Evolutionary conservation across 2,329 filamentous ascomycete genomes (phyloP), one percentile per base, ranked within the genome.

Genomic region (Fusarium pseudonygamai): DNA sequence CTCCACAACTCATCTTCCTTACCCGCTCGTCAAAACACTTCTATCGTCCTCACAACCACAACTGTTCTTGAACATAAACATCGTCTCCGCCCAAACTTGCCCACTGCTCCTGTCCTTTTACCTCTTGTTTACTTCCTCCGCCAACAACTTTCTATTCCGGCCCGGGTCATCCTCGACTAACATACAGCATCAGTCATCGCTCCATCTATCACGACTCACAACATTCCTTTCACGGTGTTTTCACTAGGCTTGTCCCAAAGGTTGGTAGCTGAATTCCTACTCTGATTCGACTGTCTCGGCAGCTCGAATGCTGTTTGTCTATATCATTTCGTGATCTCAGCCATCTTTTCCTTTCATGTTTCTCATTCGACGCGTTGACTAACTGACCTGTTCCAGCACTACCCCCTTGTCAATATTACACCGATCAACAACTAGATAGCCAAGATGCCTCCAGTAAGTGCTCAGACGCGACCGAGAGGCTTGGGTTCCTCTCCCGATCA

Each of bases 361-460:
- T 42, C 49, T 39, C 47, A 52, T 45, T 70, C 47, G 76, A 79
- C 77, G 77, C 77, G 77, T 79, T 70, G 37, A 67, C 76, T 78
- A 60, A 78, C 75, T 46, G 9, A 18, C 46, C 45, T 60, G 45
- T 53, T 46, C 40, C 55, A 78, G 75, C 71, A 55, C 57, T 49
- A 60, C 56, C 69, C 71, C 64, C 46, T 69, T 75, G 67, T 65
- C 69, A 73, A 62, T 72, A 72, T 74, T 52, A 56, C 30, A 72
- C 49, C 70, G 75, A 60, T 73, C 65, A 75, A 71, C 58, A 74
- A 64, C 69, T 75, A 75, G 68, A 76, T 75, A 53, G 61, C 71
- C 73, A 82, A 78, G 55, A 83, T 82, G 80, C 80, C 81, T 80
- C 77, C 78, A 57, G 81, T 83, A 77, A 80, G 81, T 79, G 32